A percentile compares a stretch with the other conserved stretches of the same genome.
These are phyloP conservation scores for Globisporangium yorkense DNA, from an alignment of 352 stramenopile species.

Conservation along the genomic window DNA sequence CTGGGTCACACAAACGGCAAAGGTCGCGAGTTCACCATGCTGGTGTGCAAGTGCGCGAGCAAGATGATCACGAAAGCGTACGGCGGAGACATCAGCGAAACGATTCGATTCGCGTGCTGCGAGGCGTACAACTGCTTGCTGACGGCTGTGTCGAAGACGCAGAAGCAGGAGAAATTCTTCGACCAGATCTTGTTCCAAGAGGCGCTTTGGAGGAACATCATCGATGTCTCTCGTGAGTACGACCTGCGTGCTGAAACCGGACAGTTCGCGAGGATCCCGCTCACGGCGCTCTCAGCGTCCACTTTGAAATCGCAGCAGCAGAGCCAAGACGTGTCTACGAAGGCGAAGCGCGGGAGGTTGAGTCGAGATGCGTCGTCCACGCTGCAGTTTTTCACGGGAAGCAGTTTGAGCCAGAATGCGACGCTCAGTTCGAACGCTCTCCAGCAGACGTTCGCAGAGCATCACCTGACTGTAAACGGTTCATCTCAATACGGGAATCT, in stretches of 20 bases:
- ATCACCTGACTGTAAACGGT: constrained; percentile 18
- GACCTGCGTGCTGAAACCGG: constrained; percentile 46
- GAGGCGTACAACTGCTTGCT: constrained; percentile 74
- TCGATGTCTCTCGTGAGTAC: constrained; percentile 38
- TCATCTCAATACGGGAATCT: constrained; percentile 21
- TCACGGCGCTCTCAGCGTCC: constrained; percentile 39
- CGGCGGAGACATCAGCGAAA: constrained; percentile 22
- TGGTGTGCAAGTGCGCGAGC: constrained; percentile 78
- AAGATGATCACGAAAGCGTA: constrained; percentile 61
- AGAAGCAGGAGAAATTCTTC: constrained; percentile 86
- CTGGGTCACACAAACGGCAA: constrained; percentile 65
- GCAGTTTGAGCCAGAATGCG: constrained; percentile 58
- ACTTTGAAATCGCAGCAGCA: constrained; percentile 30
- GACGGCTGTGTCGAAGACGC: constrained; percentile 66
- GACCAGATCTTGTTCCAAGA: constrained; percentile 82
- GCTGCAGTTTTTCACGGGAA: constrained; percentile 68
- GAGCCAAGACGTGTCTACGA: constrained; percentile 11
- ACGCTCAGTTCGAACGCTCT: constrained; percentile 4
- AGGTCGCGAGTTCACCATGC: constrained; percentile 78
- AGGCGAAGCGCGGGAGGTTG: constrained; percentile 2
- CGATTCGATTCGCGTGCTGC: constrained; percentile 40
- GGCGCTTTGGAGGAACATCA: constrained; percentile 59
- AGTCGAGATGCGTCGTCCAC: constrained; percentile 21
- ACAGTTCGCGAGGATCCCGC: constrained; percentile 38
- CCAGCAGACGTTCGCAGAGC: constrained; percentile 13